Evolutionary conservation across 148 eudicot genomes (phyloP), one percentile per base, ranked within the genome.

Genomic region (Cornus suecica): DNA sequence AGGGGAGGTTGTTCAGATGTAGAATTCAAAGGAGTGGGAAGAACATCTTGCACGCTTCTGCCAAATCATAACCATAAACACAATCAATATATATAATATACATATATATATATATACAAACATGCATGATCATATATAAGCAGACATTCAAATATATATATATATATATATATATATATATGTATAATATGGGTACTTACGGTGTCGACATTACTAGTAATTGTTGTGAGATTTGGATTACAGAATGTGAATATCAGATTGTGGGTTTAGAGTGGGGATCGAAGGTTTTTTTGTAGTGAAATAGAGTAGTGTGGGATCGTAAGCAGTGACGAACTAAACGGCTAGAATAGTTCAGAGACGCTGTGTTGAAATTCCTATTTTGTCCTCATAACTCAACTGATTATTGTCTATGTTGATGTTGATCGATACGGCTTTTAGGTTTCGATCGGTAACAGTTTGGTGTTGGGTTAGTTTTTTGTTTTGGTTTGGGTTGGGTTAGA

Each of bases 1-100:
- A 88, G 78, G 23, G 90, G 71, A n/a, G 90, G 97, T 24, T 86
- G 89, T n/a, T 85, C 78, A 29, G 97, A 90, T 65, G 87, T 71
- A 48, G 97, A 81, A 65, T 83, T 84, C 80, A 93, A 25, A 37
- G 23, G 0, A 11, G 90, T 87, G 27, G 92, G 90, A 76, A 82
- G 92, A 51, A 25, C 73, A 51, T 76, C 84, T 74, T 63, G 76
- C 31, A 77, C 84, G 27, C 24, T 18, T 13, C 89, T 81, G 71
- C 8, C 5, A 18, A 58, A 14, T 58, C 8, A n/a, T 0, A 5
- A 58, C 5, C 8, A 58, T 10, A 58, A 5, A 58, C 25, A 58
- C 22, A 15, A 52, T 52, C 5, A 58, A n/a, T 20, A 18, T 18
- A 58, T 22, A 52, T 52, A 8, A n/a, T 18, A 37, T 37, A 5